Conservation (phyloP, 1,139 yeast genomes). For the Pichia sp. region DNA sequence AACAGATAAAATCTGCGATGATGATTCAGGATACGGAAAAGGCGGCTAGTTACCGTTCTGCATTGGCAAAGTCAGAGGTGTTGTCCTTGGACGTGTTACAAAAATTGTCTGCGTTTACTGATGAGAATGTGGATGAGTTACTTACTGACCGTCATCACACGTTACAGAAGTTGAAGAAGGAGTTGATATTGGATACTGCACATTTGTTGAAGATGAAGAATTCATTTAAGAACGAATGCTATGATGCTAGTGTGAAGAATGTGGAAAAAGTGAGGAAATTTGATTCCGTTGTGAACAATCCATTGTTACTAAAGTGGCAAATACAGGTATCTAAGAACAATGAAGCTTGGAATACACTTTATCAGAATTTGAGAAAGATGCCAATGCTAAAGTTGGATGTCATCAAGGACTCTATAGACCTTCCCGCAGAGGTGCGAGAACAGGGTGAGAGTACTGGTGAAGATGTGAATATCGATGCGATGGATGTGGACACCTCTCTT, state of each 20-base stretch:
- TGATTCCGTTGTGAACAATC: slow-evolving; percentile 17
- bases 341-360: slow-evolving; percentile 11
- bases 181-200: slow-evolving; percentile 18
- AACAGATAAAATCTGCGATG: no score
- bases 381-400: slow-evolving; percentile 22
- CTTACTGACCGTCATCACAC: not conserved
- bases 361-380: slow-evolving; percentile 13
- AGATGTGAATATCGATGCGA: slow-evolving; percentile 11
- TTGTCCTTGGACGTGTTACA: no score
- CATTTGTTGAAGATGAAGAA: slow-evolving; percentile 17
- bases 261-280: slow-evolving; percentile 12
- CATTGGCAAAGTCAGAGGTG: no score
- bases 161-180: slow-evolving; percentile 14
- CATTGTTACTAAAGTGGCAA: slow-evolving; percentile 17
- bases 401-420: no score
- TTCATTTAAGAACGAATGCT: slow-evolving; percentile 15
- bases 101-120: no score
- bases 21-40: no score
- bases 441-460: slow-evolving; percentile 4
- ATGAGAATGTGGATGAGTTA: no score
- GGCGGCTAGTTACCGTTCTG: no score
- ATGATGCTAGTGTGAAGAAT: slow-evolving; percentile 11
- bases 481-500: slow-evolving; percentile 7
- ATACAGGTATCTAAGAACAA: slow-evolving; percentile 17
- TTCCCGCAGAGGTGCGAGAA: no score